phyloP scores from a whole-genome alignment of 2,329 filamentous ascomycete genomes.

The Apiospora pterosperma region DNA sequence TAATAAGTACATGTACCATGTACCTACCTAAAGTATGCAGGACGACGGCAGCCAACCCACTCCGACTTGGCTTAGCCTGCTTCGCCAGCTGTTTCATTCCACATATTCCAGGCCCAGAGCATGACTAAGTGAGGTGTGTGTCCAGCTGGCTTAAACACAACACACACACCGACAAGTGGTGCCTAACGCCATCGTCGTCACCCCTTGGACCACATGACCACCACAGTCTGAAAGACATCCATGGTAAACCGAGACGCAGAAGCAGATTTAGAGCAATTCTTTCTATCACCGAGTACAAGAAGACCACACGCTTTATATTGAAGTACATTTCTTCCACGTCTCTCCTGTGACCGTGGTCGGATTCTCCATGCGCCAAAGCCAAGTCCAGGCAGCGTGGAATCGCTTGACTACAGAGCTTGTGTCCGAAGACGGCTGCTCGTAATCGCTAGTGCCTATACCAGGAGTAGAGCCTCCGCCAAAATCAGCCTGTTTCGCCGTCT shows the following conservation, averaged over 20 bases:
- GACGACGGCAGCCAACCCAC: neutral
- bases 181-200: neutral
- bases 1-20: neutral
- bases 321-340: neutral
- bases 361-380: neutral
- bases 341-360: neutral
- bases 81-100: conserved; percentile 1
- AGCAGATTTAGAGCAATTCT: neutral
- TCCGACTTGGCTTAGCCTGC: neutral
- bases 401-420: neutral
- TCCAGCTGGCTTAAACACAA: neutral
- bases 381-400: neutral
- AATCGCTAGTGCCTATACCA: neutral
- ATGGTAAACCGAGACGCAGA: neutral
- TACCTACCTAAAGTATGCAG: no score
- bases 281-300: neutral
- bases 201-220: neutral
- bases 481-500: neutral
- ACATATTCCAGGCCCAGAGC: neutral
- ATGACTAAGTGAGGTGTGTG: neutral
- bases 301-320: neutral
- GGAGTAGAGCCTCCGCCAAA: neutral
- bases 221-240: neutral
- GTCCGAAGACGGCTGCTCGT: neutral
- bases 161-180: neutral